Conservation (phyloP, 306 rosid genomes). For the Cucurbita moschata region DNA sequence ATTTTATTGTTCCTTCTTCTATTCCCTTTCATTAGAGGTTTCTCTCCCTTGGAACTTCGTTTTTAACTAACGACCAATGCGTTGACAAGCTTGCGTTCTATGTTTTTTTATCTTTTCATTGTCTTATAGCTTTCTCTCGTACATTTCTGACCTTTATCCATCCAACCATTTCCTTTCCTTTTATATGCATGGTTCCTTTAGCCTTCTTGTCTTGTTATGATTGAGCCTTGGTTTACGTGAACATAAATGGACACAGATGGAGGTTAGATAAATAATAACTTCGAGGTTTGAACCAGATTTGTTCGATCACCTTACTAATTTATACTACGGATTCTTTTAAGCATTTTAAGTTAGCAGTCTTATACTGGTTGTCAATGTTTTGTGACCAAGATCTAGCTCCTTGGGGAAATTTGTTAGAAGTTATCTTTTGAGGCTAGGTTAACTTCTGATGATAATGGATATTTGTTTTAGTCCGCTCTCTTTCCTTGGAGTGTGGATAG, state of each 20-base stretch:
- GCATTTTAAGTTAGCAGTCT: not conserved
- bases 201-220: not conserved
- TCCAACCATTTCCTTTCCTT: not conserved
- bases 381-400: not conserved
- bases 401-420: not conserved
- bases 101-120: not conserved
- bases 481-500: not conserved
- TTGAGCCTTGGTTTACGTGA: not conserved
- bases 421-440: not conserved
- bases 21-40: not conserved
- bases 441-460: not conserved
- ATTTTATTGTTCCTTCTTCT: not conserved
- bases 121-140: not conserved
- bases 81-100: not conserved
- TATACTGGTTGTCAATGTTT: not conserved
- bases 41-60: not conserved
- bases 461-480: not conserved
- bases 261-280: not conserved
- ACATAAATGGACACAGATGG: not conserved
- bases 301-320: not conserved
- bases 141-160: not conserved
- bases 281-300: not conserved
- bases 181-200: not conserved
- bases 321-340: not conserved
- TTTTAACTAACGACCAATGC: not conserved